A percentile compares a stretch with the other conserved stretches of the same genome.
Evolutionary conservation across 208 protist species (phyloP).

Genomic region (Trypanosoma melophagium): DNA sequence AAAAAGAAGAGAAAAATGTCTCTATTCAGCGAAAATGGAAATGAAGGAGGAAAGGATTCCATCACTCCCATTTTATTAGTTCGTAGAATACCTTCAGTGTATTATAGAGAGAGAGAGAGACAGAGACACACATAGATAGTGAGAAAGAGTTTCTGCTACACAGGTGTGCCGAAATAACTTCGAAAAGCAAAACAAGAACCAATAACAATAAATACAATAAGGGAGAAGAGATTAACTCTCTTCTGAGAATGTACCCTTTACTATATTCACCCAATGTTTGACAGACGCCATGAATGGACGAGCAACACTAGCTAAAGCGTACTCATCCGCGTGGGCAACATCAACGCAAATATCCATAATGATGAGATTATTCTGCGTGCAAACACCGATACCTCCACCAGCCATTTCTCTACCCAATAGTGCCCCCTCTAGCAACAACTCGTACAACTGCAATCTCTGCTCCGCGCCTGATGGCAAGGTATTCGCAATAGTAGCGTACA

Average conservation of each 20-base stretch:
- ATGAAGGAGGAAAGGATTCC: too few species aligned
- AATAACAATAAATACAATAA: not conserved
- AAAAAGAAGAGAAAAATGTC: too few species aligned
- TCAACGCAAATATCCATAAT: slow-evolving; percentile 74
- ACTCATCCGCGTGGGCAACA: slow-evolving; percentile 46
- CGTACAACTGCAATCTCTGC: slow-evolving; percentile 56
- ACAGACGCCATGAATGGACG: slow-evolving; percentile 55
- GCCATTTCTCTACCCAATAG: slow-evolving; percentile 80
- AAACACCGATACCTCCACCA: slow-evolving; percentile 72
- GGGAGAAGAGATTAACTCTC: not conserved
- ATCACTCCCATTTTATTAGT: too few species aligned
- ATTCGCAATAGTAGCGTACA: slow-evolving; percentile 75
- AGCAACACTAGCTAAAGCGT: slow-evolving; percentile 45
- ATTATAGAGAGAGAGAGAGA: not conserved
- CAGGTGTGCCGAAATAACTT: not conserved
- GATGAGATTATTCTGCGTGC: slow-evolving; percentile 55
- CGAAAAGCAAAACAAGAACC: not conserved
- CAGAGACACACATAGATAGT: not conserved
- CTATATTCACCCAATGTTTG: slow-evolving; percentile 32
- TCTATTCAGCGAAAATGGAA: too few species aligned
- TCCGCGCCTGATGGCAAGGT: slow-evolving; percentile 41
- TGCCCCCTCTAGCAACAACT: slow-evolving; percentile 68
- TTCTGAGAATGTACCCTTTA: slow-evolving; percentile 5
- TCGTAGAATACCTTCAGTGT: too few species aligned
- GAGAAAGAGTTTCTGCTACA: too few species aligned